phyloP scores from a whole-genome alignment of 148 eudicot genomes.

The Dianthus caryophyllus region DNA sequence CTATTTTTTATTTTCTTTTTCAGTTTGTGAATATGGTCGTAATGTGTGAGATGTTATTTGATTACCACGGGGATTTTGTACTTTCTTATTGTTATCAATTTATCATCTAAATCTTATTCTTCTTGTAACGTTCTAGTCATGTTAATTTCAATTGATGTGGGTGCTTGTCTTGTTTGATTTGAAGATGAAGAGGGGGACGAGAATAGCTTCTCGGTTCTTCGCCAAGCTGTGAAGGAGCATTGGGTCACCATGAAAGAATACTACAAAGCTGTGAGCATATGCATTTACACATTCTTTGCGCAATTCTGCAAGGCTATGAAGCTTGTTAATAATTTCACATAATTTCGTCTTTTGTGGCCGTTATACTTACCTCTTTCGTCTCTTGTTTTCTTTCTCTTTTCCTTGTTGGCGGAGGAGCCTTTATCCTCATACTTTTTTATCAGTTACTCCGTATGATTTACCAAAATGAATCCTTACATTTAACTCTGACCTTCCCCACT shows the following conservation, averaged over 20 bases:
- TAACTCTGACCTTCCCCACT: no score
- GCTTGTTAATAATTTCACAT: neutral
- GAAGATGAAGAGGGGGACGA: constrained; percentile 43
- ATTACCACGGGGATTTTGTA: neutral
- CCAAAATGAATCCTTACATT: no score
- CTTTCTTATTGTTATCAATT: neutral
- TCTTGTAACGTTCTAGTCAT: neutral
- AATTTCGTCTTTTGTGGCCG: neutral
- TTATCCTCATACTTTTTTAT: neutral
- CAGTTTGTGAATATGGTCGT: neutral
- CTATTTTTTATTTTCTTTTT: neutral
- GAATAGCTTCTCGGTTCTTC: constrained; percentile 39
- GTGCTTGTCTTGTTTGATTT: constrained; percentile 3
- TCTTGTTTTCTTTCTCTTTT: neutral
- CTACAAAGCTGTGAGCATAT: constrained; percentile 61
- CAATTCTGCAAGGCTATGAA: neutral
- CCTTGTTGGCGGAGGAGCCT: neutral
- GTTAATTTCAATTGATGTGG: constrained; percentile 6
- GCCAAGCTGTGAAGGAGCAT: constrained; percentile 52
- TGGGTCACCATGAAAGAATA: constrained; percentile 70
- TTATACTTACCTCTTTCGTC: neutral
- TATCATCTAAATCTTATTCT: neutral
- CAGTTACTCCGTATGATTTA: neutral
- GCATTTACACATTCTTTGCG: neutral
- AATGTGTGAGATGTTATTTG: neutral